These are phyloP conservation scores for Plasmodium cynomolgi DNA, from an alignment of 169 alveolate species.

Conservation along the genomic window DNA sequence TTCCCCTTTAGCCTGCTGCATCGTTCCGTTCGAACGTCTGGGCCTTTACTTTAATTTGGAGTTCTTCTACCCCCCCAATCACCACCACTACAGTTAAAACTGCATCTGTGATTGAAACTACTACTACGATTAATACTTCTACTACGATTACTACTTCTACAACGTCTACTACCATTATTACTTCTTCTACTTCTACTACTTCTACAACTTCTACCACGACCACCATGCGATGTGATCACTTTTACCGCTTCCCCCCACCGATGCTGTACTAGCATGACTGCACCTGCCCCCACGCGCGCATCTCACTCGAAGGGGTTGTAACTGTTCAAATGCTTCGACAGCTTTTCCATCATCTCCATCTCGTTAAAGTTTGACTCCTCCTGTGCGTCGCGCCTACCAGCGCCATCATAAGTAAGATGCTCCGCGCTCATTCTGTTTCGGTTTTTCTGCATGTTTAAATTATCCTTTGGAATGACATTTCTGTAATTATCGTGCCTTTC, in stretches of 20 bases:
- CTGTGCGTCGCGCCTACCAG: not conserved
- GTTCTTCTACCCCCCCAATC: not conserved
- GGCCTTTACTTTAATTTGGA: not conserved
- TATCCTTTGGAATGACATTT: not conserved
- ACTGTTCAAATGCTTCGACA: conserved; percentile 59
- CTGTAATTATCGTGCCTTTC: not conserved
- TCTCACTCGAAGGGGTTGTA: conserved; percentile 48
- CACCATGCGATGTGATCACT: not conserved
- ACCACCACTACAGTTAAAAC: not conserved
- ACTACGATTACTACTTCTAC: too few relatives aligned
- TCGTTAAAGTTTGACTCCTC: conserved; percentile 23
- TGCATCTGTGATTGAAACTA: too few relatives aligned
- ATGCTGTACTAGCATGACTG: not conserved
- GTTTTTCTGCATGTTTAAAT: not conserved
- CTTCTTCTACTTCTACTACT: too few relatives aligned
- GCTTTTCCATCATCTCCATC: conserved; percentile 43
- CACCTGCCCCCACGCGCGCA: not conserved
- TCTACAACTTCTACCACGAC: not conserved
- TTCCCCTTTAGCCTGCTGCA: not conserved
- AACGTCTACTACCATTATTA: too few relatives aligned
- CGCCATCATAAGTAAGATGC: not conserved
- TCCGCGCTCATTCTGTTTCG: not conserved
- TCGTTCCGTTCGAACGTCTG: not conserved
- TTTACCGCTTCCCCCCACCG: not conserved
- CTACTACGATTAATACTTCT: too few relatives aligned